phyloP scores from a whole-genome alignment of 176 grass and related monocot species.

The Cenchrus purpureus region DNA sequence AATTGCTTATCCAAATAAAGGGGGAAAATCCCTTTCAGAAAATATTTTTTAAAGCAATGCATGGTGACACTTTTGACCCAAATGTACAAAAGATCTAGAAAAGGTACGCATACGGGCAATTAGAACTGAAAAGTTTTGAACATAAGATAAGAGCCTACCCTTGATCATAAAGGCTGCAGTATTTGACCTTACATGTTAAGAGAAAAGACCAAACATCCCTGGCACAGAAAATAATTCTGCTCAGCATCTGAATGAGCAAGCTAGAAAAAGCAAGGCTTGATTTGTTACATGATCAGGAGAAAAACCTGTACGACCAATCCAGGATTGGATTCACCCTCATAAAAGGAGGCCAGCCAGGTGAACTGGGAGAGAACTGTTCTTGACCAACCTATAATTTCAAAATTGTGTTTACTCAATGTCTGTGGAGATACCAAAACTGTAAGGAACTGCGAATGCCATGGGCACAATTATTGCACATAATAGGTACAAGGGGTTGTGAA shows the following conservation, averaged over 20 bases:
- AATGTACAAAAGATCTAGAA: background rate
- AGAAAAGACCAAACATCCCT: constrained; percentile 99
- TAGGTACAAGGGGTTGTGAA: constrained; percentile 22
- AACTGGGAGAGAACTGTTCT: constrained; percentile 99
- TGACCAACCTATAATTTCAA: constrained; percentile 88
- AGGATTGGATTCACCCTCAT: constrained; percentile 99
- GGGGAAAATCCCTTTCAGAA: background rate
- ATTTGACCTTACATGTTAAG: constrained; percentile 90
- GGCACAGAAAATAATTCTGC: constrained; percentile 46
- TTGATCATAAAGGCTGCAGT: constrained; percentile 96
- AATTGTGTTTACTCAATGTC: constrained; percentile 31
- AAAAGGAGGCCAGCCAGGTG: constrained; percentile 98
- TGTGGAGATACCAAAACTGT: constrained; percentile 12
- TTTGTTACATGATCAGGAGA: constrained; percentile 47
- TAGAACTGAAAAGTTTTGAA: background rate
- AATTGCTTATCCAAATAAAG: constrained; percentile 9
- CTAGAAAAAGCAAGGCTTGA: constrained; percentile 25
- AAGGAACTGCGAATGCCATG: constrained; percentile 18
- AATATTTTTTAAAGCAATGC: background rate
- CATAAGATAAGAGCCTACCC: constrained; percentile 58
- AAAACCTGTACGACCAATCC: constrained; percentile 99
- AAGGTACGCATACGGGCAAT: constrained; percentile 1
- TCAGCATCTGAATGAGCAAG: constrained; percentile 39
- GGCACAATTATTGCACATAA: constrained; percentile 31
- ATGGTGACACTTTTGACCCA: background rate